These are phyloP conservation scores for Wickerhamomyces chambardii DNA, from an alignment of 805 yeast genomes.

Conservation along the genomic window DNA sequence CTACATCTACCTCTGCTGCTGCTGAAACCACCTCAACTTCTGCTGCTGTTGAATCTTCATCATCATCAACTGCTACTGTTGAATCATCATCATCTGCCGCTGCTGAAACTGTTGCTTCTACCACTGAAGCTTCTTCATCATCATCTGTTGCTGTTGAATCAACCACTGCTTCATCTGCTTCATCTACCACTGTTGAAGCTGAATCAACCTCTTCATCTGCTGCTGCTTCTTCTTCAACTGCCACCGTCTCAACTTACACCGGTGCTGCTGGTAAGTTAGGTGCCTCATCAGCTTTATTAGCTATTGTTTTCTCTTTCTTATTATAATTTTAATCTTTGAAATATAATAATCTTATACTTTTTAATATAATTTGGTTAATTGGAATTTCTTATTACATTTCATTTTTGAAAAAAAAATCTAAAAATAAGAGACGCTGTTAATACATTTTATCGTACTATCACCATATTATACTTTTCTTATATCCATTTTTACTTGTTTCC, in stretches of 20 bases:
- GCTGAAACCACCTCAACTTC: conserved; percentile 9
- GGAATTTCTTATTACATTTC: no score
- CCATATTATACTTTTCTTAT: no score
- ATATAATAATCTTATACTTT: no score
- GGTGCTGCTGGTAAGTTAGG: conserved; percentile 14
- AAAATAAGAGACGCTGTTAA: no score
- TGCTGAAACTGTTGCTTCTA: conserved; percentile 8
- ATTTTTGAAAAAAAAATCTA: no score
- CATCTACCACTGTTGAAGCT: conserved; percentile 5
- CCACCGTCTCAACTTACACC: conserved; percentile 8
- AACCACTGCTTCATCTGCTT: conserved; percentile 4
- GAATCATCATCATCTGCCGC: neutral
- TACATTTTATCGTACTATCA: no score
- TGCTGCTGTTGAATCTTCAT: neutral
- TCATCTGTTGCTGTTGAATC: conserved; percentile 8
- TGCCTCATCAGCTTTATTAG: conserved; percentile 12
- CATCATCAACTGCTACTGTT: neutral
- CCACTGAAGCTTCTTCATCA: conserved; percentile 2
- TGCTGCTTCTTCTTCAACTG: conserved; percentile 2
- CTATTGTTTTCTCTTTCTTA: conserved; percentile 8
- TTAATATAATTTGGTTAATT: no score
- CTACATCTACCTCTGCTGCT: conserved; percentile 9
- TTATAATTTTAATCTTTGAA: conserved; percentile 1
- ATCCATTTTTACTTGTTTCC: no score
- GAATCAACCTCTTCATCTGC: conserved; percentile 1